Evolutionary conservation across 768 basidiomycete species (phyloP).

Genomic region (Suillus brevipes): DNA sequence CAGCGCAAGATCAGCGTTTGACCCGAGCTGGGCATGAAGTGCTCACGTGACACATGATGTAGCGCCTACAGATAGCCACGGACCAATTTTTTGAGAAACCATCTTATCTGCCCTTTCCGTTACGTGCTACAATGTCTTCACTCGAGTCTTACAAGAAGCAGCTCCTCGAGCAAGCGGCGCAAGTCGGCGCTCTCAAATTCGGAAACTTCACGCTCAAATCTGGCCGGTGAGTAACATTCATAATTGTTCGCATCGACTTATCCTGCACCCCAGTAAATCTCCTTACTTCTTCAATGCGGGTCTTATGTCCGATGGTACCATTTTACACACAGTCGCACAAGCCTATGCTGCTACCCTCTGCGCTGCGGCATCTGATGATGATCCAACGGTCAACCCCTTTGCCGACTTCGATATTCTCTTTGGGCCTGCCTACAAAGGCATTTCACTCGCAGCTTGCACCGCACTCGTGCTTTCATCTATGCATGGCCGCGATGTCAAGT

Average conservation of each 20-base stretch:
- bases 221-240: slow-evolving; percentile 65
- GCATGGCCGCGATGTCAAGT: slow-evolving; percentile 67
- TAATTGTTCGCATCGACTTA: slow-evolving; percentile 1
- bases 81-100: not conserved
- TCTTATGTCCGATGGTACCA: slow-evolving; percentile 78
- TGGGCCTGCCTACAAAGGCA: slow-evolving; percentile 97
- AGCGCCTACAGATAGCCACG: not conserved
- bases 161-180: slow-evolving; percentile 68
- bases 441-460: slow-evolving; percentile 86
- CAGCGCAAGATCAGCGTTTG: not conserved
- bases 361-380: slow-evolving; percentile 42
- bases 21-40: not conserved
- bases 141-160: slow-evolving; percentile 57
- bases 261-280: slow-evolving; percentile 54
- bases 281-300: slow-evolving; percentile 99
- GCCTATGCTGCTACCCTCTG: slow-evolving; percentile 85
- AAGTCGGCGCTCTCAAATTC: slow-evolving; percentile 79
- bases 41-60: not conserved
- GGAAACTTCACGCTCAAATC: slow-evolving; percentile 94
- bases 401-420: slow-evolving; percentile 80
- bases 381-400: slow-evolving; percentile 21
- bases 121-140: not conserved
- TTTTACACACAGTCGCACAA: slow-evolving; percentile 71
- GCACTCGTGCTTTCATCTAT: slow-evolving; percentile 70
- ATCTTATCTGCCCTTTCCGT: not conserved